Percentiles rank a stretch among this genome's conserved stretches.
Evolutionary conservation across 2,329 filamentous ascomycete genomes (phyloP).

Genomic region (Aspergillus sp.): DNA sequence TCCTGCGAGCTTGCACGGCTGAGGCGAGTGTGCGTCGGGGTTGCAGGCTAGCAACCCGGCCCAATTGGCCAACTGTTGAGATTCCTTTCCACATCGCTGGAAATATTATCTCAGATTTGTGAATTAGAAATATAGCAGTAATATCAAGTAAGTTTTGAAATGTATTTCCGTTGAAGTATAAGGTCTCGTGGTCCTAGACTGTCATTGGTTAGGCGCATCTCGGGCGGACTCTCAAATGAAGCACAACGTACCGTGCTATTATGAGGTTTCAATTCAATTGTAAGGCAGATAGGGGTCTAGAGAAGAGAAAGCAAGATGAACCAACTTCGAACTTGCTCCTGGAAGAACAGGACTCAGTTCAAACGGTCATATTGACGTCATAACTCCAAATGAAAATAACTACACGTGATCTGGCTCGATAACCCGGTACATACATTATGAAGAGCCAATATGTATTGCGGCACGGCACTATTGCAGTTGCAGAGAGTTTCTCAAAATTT

Average conservation of each 20-base stretch:
- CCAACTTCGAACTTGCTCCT: background rate
- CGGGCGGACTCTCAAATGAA: background rate
- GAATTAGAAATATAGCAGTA: background rate
- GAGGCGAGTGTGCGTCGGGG: background rate
- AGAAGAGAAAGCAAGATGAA: background rate
- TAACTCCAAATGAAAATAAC: background rate
- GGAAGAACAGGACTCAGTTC: background rate
- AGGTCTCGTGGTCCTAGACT: background rate
- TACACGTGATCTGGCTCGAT: background rate
- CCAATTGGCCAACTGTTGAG: background rate
- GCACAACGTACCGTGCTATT: background rate
- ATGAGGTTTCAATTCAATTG: background rate
- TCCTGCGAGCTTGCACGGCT: background rate
- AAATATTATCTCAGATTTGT: background rate
- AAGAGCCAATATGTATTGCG: background rate
- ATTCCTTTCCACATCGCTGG: conserved; percentile 12
- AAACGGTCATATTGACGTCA: conserved; percentile 6
- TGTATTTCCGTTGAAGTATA: background rate
- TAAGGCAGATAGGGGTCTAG: background rate
- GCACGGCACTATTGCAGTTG: background rate
- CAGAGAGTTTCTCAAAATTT: background rate
- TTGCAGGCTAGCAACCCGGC: background rate
- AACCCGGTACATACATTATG: too few relatives aligned
- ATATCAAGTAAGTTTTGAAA: too few relatives aligned
- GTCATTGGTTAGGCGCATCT: background rate